Percentiles rank a stretch among this genome's conserved stretches.
Conservation (phyloP, 106 monocot genomes). For the Narthecium ossifragum region DNA sequence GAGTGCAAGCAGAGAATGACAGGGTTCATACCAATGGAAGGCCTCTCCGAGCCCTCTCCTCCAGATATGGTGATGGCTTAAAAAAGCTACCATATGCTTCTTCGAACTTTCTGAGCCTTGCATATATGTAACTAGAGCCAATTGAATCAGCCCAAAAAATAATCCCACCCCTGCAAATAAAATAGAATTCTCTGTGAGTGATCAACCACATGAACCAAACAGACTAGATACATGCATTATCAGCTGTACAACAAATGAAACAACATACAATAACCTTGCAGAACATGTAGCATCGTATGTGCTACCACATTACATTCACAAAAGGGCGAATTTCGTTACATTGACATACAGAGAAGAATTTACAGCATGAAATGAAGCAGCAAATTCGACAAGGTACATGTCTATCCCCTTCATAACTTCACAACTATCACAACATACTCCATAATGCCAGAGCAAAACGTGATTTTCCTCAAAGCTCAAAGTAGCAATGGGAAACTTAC, state of each 20-base stretch:
- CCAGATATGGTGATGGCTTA: constrained; percentile 73
- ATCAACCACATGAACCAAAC: background rate
- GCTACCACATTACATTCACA: too few relatives aligned
- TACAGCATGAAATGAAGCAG: background rate
- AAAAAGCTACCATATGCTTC: constrained; percentile 70
- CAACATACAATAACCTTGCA: background rate
- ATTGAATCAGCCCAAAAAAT: constrained; percentile 91
- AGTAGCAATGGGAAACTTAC: too few relatives aligned
- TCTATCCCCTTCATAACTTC: too few relatives aligned
- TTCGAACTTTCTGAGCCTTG: constrained; percentile 58
- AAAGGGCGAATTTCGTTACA: background rate
- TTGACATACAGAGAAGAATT: background rate
- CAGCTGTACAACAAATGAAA: background rate
- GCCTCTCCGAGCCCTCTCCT: constrained; percentile 75
- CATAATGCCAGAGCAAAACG: too few relatives aligned
- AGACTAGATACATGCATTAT: background rate
- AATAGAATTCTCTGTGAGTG: background rate
- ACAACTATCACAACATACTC: too few relatives aligned
- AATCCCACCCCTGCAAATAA: constrained; percentile 72
- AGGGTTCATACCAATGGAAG: constrained; percentile 57
- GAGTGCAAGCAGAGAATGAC: background rate
- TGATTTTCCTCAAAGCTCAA: too few relatives aligned
- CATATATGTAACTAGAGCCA: constrained; percentile 68
- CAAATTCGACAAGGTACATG: too few relatives aligned
- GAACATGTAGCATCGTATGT: too few relatives aligned